Percentiles rank a stretch among this genome's conserved stretches.
Conservation (phyloP, 2,329 filamentous ascomycete species). For the Chrysosporium keratinophilum region DNA sequence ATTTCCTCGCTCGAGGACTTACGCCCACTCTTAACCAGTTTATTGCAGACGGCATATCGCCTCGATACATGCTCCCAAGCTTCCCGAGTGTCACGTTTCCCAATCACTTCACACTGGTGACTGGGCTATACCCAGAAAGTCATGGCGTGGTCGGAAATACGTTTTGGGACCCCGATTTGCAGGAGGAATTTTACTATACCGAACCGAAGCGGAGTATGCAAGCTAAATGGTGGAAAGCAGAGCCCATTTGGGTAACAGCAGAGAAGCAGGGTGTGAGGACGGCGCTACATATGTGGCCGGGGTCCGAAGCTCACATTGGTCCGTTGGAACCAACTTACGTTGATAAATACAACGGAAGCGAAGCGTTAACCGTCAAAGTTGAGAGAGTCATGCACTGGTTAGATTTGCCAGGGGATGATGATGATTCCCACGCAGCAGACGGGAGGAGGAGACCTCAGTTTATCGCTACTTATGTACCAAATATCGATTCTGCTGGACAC, state of each 20-base stretch:
- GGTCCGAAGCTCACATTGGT: conserved; percentile 76
- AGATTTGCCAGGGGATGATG: conserved; percentile 66
- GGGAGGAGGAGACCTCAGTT: conserved; percentile 65
- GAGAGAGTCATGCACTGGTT: conserved; percentile 69
- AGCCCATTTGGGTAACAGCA: conserved; percentile 88
- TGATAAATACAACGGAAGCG: conserved; percentile 73
- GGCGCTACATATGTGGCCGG: conserved; percentile 98
- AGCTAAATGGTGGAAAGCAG: conserved; percentile 87
- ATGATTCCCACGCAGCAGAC: conserved; percentile 32
- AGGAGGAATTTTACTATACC: conserved; percentile 81
- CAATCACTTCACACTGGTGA: conserved; percentile 88
- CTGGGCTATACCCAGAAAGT: conserved; percentile 81
- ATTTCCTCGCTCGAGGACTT: conserved; percentile 73
- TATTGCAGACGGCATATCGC: conserved; percentile 73
- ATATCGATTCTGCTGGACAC: conserved; percentile 82
- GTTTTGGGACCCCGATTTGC: conserved; percentile 74
- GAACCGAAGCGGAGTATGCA: conserved; percentile 65
- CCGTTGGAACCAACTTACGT: conserved; percentile 66
- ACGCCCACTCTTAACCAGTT: conserved; percentile 75
- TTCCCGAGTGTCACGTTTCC: conserved; percentile 97
- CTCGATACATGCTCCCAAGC: conserved; percentile 82
- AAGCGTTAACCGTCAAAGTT: conserved; percentile 65
- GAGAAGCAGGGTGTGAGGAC: conserved; percentile 68
- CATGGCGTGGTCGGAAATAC: conserved; percentile 90
- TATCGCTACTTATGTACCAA: conserved; percentile 87